These are phyloP conservation scores for Cerioporus squamosus DNA, from an alignment of 1,284 basidiomycete species.

Conservation along the genomic window DNA sequence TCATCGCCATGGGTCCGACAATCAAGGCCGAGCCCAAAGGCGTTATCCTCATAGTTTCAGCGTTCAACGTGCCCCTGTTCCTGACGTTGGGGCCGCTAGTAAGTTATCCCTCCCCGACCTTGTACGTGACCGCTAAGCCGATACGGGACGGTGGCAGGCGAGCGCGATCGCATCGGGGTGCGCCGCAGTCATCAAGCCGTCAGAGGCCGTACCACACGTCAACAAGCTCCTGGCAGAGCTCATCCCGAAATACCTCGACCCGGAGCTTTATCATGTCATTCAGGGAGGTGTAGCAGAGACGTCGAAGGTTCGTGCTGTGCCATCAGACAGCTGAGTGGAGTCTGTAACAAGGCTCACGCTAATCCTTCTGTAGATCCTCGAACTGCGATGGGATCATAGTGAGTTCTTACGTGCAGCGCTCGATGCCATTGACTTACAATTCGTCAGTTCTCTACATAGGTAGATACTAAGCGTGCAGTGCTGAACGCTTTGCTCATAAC, in stretches of 20 bases:
- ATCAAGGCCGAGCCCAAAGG: conserved; percentile 81
- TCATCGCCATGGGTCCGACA: conserved; percentile 58
- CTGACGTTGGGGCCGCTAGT: conserved; percentile 58
- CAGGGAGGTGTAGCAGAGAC: conserved; percentile 78
- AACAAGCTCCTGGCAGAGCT: conserved; percentile 76
- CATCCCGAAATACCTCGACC: conserved; percentile 82
- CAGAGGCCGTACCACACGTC: conserved; percentile 70
- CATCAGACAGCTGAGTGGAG: too few relatives aligned
- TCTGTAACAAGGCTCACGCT: too few relatives aligned
- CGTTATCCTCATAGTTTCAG: conserved; percentile 61
- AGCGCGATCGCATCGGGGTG: conserved; percentile 84
- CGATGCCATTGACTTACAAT: background rate
- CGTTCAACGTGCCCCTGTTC: conserved; percentile 60
- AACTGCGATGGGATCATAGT: conserved; percentile 89
- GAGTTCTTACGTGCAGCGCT: conserved; percentile 32
- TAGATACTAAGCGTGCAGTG: conserved; percentile 17
- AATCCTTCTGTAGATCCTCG: conserved; percentile 56
- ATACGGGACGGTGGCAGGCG: conserved; percentile 24
- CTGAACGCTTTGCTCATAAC: background rate
- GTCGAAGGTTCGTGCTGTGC: conserved; percentile 51
- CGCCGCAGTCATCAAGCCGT: conserved; percentile 75
- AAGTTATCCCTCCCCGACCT: background rate
- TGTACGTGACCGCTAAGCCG: too few relatives aligned
- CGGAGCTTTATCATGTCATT: conserved; percentile 69
- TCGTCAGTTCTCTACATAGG: conserved; percentile 62